Conservation (phyloP, 2,329 filamentous ascomycete species). For the Triangularia verruculosa region DNA sequence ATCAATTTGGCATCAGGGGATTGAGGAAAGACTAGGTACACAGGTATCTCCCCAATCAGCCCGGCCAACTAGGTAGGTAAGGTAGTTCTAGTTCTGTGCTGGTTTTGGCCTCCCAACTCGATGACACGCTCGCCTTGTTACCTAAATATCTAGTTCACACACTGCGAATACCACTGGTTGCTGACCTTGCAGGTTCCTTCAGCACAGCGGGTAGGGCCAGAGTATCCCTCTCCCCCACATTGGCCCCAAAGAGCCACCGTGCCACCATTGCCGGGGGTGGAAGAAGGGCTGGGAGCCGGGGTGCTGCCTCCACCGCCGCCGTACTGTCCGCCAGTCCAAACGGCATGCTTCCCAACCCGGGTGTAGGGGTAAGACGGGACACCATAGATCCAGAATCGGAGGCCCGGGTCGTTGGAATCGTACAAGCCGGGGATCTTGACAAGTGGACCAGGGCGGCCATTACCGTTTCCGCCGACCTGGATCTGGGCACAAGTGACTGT, state of each 20-base stretch:
- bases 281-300: not conserved
- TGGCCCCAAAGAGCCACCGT: constrained; percentile 10
- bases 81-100: too few relatives aligned
- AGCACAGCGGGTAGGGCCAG: constrained; percentile 8
- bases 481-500: constrained; percentile 24
- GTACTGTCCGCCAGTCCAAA: constrained; percentile 10
- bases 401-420: constrained; percentile 21
- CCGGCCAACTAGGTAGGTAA: too few relatives aligned
- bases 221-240: constrained; percentile 10
- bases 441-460: constrained; percentile 21
- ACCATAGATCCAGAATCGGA: constrained; percentile 19
- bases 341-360: constrained; percentile 10
- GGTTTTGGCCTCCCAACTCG: too few relatives aligned
- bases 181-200: constrained; percentile 12
- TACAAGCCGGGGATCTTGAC: constrained; percentile 28
- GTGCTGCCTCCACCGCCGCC: not conserved
- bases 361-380: constrained; percentile 12
- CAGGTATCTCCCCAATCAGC: too few relatives aligned
- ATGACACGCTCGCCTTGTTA: too few relatives aligned
- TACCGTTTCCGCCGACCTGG: constrained; percentile 23
- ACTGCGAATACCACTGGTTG: constrained; percentile 18
- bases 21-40: too few relatives aligned
- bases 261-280: not conserved
- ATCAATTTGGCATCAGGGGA: too few relatives aligned
- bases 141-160: not conserved